These are phyloP conservation scores for Thermochaetoides dissita DNA, from an alignment of 2,329 filamentous ascomycete genomes.

Conservation along the genomic window DNA sequence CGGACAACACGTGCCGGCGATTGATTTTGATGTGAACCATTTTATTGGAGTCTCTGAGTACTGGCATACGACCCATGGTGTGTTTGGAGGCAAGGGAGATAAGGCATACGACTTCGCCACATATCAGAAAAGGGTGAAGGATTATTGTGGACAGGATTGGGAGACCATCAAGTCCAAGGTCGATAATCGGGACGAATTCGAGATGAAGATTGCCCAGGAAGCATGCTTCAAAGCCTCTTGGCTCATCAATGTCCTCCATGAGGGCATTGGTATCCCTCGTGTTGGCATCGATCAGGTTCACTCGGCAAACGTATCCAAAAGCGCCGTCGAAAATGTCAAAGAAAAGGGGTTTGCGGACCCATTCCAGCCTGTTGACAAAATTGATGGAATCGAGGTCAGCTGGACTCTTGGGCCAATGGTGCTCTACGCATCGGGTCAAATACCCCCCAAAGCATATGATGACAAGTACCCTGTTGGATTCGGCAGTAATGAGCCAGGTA, in stretches of 20 bases:
- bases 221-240: conserved; percentile 97
- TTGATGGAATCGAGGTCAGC: conserved; percentile 80
- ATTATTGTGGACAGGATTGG: conserved; percentile 82
- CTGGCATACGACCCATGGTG: conserved; percentile 95
- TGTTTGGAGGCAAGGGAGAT: conserved; percentile 68
- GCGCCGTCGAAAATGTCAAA: conserved; percentile 52
- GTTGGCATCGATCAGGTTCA: conserved; percentile 58
- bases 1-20: conserved; percentile 81
- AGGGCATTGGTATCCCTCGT: conserved; percentile 86
- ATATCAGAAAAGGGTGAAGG: conserved; percentile 71
- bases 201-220: conserved; percentile 64
- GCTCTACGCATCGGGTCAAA: conserved; percentile 80
- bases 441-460: conserved; percentile 48
- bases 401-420: conserved; percentile 98
- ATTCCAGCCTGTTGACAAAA: conserved; percentile 87
- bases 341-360: conserved; percentile 65
- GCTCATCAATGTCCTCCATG: conserved; percentile 92
- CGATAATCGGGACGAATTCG: conserved; percentile 51
- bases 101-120: conserved; percentile 80
- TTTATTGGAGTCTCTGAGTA: conserved; percentile 97
- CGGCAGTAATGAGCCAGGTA: conserved; percentile 61
- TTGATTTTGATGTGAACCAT: conserved; percentile 94
- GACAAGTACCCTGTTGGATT: conserved; percentile 69
- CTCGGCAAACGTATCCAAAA: conserved; percentile 58
- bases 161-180: conserved; percentile 55